Base-by-base conservation (phyloP, 2,329 filamentous ascomycete species). In the Calonectria honghensis region DNA sequence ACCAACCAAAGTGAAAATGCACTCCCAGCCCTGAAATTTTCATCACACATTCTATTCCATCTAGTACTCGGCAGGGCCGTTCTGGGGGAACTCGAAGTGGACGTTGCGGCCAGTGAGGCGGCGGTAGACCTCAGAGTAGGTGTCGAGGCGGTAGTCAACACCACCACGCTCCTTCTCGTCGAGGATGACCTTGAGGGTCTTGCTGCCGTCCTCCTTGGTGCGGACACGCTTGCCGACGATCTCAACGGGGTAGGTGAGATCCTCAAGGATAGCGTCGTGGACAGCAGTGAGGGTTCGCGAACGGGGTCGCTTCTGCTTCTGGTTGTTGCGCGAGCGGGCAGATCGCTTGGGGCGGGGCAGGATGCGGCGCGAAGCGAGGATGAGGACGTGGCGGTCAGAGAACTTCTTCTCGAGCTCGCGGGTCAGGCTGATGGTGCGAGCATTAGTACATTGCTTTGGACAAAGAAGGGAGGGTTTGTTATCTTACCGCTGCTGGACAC, bases 361-460 rank as follows among this genome's bases (percentile, higher is more conserved):
- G 86, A 99, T 99, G 89, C 97, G 97, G 93, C 97, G 97, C 86
- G 96, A 97, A 84, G 97, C 97, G 85, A 99, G 94, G 93, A 99
- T 96, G 88, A 99, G 92, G 88, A 99, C 97, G 90, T 99, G 97
- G 90, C 97, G 97, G 93, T 99, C 97, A 81, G 97, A 98, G 95
- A 99, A 99, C 92, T 99, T 99, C 96, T 99, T 99, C 94, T 99
- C 97, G 87, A 99, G 96, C 93, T 99, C 97, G 90, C 97, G 97
- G 89, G 97, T 99, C 87, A 99, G 94, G 87, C 96, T 98, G 73
- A 5, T 2, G 6, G n/a, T 18, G 29, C n/a, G 2, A 75, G n/a
- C 20, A 6, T 84, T 76, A 85, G 80, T 72, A n/a, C 54, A 41
- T 3, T 1, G 4, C 41, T 1, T 5, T 16, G 3, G 0, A 1